These are phyloP conservation scores for Ashbya aceris DNA, from an alignment of 1,139 yeast species.

Conservation along the genomic window DNA sequence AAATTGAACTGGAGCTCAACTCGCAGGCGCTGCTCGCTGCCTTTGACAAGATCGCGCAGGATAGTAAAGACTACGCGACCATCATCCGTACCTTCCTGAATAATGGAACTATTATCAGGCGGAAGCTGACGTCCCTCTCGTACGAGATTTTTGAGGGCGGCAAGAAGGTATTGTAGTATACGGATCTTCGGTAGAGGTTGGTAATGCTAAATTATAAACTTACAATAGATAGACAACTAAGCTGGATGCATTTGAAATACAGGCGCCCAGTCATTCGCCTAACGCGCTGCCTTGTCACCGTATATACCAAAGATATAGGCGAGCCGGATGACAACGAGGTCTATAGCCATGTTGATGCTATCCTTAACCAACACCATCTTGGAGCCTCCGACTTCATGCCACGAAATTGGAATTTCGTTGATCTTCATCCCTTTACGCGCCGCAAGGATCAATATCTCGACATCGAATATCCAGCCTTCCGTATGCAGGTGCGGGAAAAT, in stretches of 20 bases:
- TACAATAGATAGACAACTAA: no score
- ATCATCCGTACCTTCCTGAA: slow-evolving; percentile 63
- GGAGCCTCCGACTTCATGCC: slow-evolving; percentile 97
- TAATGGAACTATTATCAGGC: slow-evolving; percentile 50
- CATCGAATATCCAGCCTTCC: slow-evolving; percentile 97
- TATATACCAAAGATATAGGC: slow-evolving; percentile 84
- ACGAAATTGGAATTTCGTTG: slow-evolving; percentile 74
- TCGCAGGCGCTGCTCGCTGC: slow-evolving; percentile 52
- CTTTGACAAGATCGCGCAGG: slow-evolving; percentile 44
- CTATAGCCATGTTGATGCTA: slow-evolving; percentile 91
- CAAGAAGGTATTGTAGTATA: slow-evolving; percentile 16
- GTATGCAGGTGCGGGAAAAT: slow-evolving; percentile 92
- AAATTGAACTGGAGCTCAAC: slow-evolving; percentile 70
- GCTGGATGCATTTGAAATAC: no score
- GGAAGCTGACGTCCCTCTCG: slow-evolving; percentile 32
- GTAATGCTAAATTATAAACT: no score
- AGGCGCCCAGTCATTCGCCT: neutral
- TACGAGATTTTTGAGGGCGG: slow-evolving; percentile 30
- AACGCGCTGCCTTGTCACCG: slow-evolving; percentile 30
- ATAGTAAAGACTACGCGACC: slow-evolving; percentile 58
- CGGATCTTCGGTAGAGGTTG: neutral
- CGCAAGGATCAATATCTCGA: slow-evolving; percentile 78
- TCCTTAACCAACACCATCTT: slow-evolving; percentile 89
- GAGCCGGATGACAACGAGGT: slow-evolving; percentile 78
- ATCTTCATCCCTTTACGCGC: slow-evolving; percentile 58